Evolutionary conservation across 768 basidiomycete genomes (phyloP), one percentile per base, ranked within the genome.

Genomic region (Mycena crocata): DNA sequence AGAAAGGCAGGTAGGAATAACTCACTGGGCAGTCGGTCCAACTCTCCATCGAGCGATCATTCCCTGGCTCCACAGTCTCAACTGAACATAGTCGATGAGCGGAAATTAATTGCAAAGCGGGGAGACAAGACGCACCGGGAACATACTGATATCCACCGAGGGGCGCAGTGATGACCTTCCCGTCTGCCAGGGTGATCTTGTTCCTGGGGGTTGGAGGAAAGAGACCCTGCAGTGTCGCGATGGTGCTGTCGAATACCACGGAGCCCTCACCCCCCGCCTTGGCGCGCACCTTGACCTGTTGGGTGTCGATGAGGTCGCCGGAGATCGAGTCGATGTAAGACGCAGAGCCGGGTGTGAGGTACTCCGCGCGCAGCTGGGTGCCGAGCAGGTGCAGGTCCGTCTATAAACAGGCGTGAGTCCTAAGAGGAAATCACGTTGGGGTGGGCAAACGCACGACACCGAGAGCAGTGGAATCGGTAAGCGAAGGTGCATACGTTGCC

Each of bases 131-230:
- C 80, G 57, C 65, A 87, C 90, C 85, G 23, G 94, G 93, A 57
- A 96, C 86, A 68, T 95, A 96, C 79, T 95, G 93, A 77, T 95
- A 96, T 6, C 93, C 93, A 9, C 87, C 87, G 13, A 95, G 86
- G 24, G 95, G 94, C 1, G 92, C 88, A 17, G 86, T 78, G 67
- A 96, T 81, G 31, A 83, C 87, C 19, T 88, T 87, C 60, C 89
- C 93, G 69, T 96, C 93, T 7, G 94, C 94, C 21, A 96, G 89
- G 5, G 83, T 83, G 71, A 92, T 91, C 74, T 87, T 89, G 81
- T 93, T 92, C 44, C 86, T 82, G 14, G 83, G 78, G 73, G 85
- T 92, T 26, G 94, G 93, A 24, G 94, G 94, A 86, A 91, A 94
- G 52, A 95, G 84, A 37, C 94, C 94, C 79, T 96, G 95, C 42